A percentile compares a stretch with the other conserved stretches of the same genome.
Conservation (phyloP, 495 filamentous ascomycete genomes). For the Pseudotulostoma volvatum region DNA sequence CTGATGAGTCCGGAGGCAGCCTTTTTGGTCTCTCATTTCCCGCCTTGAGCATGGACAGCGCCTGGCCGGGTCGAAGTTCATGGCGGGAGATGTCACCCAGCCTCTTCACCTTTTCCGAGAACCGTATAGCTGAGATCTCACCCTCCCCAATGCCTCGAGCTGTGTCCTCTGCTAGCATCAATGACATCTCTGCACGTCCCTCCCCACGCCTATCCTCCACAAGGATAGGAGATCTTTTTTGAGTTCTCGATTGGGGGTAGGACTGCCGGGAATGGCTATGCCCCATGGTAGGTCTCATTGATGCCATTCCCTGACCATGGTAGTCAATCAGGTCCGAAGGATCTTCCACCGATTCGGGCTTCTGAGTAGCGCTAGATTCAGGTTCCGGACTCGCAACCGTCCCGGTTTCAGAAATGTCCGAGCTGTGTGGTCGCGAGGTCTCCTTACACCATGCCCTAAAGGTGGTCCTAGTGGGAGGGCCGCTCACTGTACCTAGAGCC, state of each 20-base stretch:
- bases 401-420: too few relatives aligned
- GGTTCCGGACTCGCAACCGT: too few relatives aligned
- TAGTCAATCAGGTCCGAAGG: neutral
- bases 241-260: too few relatives aligned
- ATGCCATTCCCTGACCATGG: too few relatives aligned
- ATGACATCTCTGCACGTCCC: constrained; percentile 13
- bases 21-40: constrained; percentile 2
- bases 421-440: neutral
- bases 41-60: neutral
- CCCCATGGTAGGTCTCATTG: too few relatives aligned
- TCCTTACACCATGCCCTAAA: too few relatives aligned
- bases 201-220: constrained; percentile 44
- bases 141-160: neutral
- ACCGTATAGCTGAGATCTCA: too few relatives aligned
- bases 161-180: constrained; percentile 4
- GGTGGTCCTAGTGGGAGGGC: constrained; percentile 23
- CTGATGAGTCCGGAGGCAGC: constrained; percentile 3
- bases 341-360: neutral
- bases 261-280: constrained; percentile 1
- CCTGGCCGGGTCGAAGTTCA: too few relatives aligned
- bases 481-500: constrained; percentile 16
- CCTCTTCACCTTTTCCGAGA: too few relatives aligned
- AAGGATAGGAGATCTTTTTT: constrained; percentile 46
- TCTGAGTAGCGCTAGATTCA: neutral
- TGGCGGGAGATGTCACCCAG: too few relatives aligned